Percentiles rank a stretch among this genome's conserved stretches.
Evolutionary conservation across 2,329 filamentous ascomycete genomes (phyloP).

Genomic region (Phoma herbarum): DNA sequence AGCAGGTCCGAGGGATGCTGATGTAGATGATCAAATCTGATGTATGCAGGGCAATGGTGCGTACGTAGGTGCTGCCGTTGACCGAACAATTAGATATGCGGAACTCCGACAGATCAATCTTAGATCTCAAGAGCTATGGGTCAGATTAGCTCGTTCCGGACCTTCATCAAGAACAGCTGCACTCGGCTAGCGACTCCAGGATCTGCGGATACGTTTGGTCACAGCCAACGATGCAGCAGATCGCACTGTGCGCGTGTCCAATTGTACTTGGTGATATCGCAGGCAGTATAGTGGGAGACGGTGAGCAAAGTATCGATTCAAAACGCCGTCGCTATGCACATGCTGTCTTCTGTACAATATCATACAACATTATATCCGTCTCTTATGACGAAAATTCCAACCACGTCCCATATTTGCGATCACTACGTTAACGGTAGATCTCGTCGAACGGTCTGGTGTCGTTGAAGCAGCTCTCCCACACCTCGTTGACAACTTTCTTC

Average conservation of each 20-base stretch:
- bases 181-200: no score
- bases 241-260: no score
- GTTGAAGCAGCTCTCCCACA: conserved; percentile 97
- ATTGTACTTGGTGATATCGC: no score
- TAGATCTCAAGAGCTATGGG: no score
- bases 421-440: conserved; percentile 74
- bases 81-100: no score
- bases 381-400: not conserved
- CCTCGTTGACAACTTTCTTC: conserved; percentile 87
- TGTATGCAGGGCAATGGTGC: not conserved
- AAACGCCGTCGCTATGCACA: conserved; percentile 24
- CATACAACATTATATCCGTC: conserved; percentile 6
- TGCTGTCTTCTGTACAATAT: conserved; percentile 17
- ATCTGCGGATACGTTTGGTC: no score
- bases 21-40: not conserved
- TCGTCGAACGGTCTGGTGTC: conserved; percentile 97
- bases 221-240: no score
- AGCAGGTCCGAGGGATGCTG: not conserved
- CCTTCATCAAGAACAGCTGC: no score
- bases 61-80: no score
- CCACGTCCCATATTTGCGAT: not conserved
- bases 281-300: no score
- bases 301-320: conserved; percentile 1
- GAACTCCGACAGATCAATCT: no score
- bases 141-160: no score